These are phyloP conservation scores for Solanum piurae DNA, from an alignment of 257 asterid genomes.

Conservation along the genomic window DNA sequence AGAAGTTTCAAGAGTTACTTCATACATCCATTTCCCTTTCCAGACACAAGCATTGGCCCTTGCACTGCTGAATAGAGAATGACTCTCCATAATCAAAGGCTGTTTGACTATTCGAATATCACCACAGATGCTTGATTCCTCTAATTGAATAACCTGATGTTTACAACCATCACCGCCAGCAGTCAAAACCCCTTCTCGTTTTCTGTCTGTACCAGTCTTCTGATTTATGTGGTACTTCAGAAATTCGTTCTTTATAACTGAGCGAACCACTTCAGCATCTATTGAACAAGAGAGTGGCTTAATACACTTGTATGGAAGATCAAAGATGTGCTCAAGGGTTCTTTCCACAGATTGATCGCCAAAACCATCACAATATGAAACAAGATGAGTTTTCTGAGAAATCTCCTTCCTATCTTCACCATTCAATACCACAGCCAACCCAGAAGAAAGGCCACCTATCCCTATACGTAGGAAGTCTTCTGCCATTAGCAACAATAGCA, in stretches of 20 bases:
- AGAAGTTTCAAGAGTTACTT: constrained; percentile 84
- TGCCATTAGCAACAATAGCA: constrained; percentile 45
- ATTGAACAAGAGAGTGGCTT: constrained; percentile 42
- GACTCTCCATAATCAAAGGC: constrained; percentile 80
- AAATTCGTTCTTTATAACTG: constrained; percentile 51
- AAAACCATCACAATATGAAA: constrained; percentile 74
- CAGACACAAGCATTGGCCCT: constrained; percentile 87
- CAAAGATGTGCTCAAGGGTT: constrained; percentile 80
- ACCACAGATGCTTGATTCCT: constrained; percentile 76
- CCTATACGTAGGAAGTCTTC: constrained; percentile 67
- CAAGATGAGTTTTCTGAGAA: constrained; percentile 54
- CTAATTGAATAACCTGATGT: constrained; percentile 41
- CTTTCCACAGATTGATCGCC: constrained; percentile 91
- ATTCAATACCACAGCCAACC: constrained; percentile 79
- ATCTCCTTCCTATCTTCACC: constrained; percentile 47
- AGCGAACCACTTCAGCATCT: constrained; percentile 36
- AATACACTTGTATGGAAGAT: constrained; percentile 66
- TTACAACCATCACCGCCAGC: constrained; percentile 29
- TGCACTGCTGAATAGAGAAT: constrained; percentile 75
- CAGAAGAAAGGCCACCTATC: constrained; percentile 72
- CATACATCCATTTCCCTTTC: constrained; percentile 99
- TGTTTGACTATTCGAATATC: constrained; percentile 57
- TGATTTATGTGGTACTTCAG: constrained; percentile 33
- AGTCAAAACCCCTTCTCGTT: constrained; percentile 48
- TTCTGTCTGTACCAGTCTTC: constrained; percentile 18